phyloP scores from a whole-genome alignment of 2,329 filamentous ascomycete genomes.

The Ophiostoma populinum region DNA sequence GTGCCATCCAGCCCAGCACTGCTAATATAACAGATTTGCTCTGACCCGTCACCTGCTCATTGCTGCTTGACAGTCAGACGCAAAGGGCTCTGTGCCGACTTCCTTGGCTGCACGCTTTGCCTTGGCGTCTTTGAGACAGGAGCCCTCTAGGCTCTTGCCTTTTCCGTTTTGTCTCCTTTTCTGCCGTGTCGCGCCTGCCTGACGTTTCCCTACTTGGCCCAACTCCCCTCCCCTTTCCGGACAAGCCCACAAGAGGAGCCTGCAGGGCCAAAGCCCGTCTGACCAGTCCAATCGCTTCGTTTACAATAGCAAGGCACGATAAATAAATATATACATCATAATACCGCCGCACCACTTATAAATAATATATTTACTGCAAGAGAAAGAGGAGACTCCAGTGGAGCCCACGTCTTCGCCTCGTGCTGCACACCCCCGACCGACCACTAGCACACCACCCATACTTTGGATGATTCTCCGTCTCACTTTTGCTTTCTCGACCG shows the following conservation, averaged over 20 bases:
- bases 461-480: constrained; percentile 1
- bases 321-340: not conserved
- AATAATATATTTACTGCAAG: not conserved
- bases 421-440: constrained; percentile 3
- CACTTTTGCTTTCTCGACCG: not conserved
- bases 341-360: not conserved
- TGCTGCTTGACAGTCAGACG: too few species aligned
- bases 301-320: constrained; percentile 2
- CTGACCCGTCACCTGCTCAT: too few species aligned
- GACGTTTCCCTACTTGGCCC: not conserved
- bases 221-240: not conserved
- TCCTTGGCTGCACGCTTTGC: too few species aligned
- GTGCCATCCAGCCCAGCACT: too few species aligned
- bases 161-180: too few species aligned
- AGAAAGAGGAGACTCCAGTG: constrained; percentile 4
- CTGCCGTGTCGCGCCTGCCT: too few species aligned
- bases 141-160: too few species aligned
- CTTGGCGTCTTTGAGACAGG: too few species aligned
- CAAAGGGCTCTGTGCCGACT: too few species aligned
- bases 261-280: constrained; percentile 3
- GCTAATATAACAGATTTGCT: too few species aligned
- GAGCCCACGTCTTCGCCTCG: constrained; percentile 2
- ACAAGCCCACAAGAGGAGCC: not conserved
- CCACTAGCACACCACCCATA: constrained; percentile 1
- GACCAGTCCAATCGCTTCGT: constrained; percentile 1